Evolutionary conservation across 2,329 filamentous ascomycete genomes (phyloP), one percentile per base, ranked within the genome.

Genomic region (Knufia petricola): DNA sequence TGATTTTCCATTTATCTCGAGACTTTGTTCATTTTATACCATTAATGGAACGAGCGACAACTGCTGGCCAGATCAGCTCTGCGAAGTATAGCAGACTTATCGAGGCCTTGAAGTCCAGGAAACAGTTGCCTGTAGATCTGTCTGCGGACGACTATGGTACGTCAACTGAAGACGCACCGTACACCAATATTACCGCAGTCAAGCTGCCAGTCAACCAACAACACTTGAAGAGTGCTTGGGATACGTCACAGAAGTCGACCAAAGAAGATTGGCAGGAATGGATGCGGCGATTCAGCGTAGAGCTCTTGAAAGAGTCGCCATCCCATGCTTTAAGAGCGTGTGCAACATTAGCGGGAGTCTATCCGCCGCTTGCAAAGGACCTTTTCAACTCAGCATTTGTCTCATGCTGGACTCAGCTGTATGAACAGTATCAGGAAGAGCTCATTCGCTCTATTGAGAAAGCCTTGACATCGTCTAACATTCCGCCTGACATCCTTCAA

Each of bases 241-340:
- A 96, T 59, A 92, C 94, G 0, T 88, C 84, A 51, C 88, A 94
- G 52, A 95, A 95, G 63, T 95, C 90, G 0, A 99, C 92, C 8
- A 88, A 89, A 60, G 92, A 99, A 63, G 92, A 99, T 67, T 99
- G 92, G 92, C 87, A 95, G 60, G 92, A 99, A 65, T 99, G 92
- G 92, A 87, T 98, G 67, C 81, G 94, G 52, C 79, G 90, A 23
- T 95, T 98, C 68, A 96, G 90, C 62, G 90, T 95, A 28, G 94
- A 95, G 49, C 74, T 98, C 6, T 75, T 99, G 38, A 87, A 89
- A 53, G 94, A 98, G 63, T 96, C 89, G 1, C 94, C 92, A 2
- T 95, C 95, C 56, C 92, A 95, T 61, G 90, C 94, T 7, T 74
- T 99, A 1, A 79, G 92, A 55, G 92, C 92, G 37, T 98, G 94